Evolutionary conservation across 768 basidiomycete species (phyloP).

Genomic region (Suillus luteus): DNA sequence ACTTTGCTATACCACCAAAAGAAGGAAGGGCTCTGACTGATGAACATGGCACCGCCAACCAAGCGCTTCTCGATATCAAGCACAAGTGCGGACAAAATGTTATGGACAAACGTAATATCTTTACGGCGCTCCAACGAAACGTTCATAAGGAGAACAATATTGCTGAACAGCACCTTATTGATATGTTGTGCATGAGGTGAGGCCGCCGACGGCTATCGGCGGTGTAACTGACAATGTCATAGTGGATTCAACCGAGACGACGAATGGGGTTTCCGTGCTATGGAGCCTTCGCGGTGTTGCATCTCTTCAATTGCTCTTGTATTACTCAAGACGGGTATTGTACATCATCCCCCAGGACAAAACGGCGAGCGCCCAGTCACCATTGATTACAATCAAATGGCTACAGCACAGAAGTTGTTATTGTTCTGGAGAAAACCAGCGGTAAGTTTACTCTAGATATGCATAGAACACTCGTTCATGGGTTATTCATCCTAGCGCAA

Average conservation of each 20-base stretch:
- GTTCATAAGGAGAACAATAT: slow-evolving; percentile 99
- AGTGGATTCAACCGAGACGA: slow-evolving; percentile 97
- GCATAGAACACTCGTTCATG: background rate
- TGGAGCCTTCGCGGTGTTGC: slow-evolving; percentile 95
- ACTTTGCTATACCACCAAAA: slow-evolving; percentile 92
- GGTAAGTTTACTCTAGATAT: slow-evolving; percentile 51
- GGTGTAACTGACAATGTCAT: slow-evolving; percentile 17
- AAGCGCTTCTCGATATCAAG: slow-evolving; percentile 77
- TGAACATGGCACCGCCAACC: slow-evolving; percentile 79
- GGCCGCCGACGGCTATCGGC: slow-evolving; percentile 10
- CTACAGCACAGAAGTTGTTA: slow-evolving; percentile 94
- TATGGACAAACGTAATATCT: slow-evolving; percentile 89
- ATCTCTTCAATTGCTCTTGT: slow-evolving; percentile 99
- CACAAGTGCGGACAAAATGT: slow-evolving; percentile 84
- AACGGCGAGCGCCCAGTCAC: slow-evolving; percentile 72
- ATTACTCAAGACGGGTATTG: slow-evolving; percentile 94
- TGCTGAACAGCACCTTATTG: slow-evolving; percentile 98
- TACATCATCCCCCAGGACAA: slow-evolving; percentile 56
- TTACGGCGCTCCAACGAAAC: slow-evolving; percentile 96
- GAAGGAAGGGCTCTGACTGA: slow-evolving; percentile 64
- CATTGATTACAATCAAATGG: slow-evolving; percentile 91
- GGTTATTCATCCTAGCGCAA: slow-evolving; percentile 64
- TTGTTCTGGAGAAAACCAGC: slow-evolving; percentile 99
- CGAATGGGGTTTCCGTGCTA: slow-evolving; percentile 94
- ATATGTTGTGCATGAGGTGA: slow-evolving; percentile 99